Evolutionary conservation across 2,329 filamentous ascomycete species (phyloP).

Genomic region (Colletotrichum tanaceti): DNA sequence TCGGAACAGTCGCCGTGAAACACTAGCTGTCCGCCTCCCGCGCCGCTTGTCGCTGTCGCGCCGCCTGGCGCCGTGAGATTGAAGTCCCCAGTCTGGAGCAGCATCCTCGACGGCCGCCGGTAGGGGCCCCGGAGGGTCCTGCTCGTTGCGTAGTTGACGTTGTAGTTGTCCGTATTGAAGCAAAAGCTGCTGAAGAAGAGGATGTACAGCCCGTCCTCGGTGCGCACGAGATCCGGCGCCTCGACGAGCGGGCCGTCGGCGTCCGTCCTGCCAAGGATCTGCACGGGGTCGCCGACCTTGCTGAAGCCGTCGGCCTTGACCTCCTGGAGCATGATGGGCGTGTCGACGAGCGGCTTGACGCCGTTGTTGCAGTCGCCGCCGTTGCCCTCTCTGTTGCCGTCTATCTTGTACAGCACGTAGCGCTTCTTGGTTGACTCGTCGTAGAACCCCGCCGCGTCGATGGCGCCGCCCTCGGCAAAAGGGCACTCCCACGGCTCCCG

Average conservation of each 20-base stretch:
- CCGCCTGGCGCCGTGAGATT: slow-evolving; percentile 56
- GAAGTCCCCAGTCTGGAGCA: slow-evolving; percentile 53
- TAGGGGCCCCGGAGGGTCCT: slow-evolving; percentile 53
- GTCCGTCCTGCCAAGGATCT: slow-evolving; percentile 58
- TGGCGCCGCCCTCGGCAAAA: slow-evolving; percentile 66
- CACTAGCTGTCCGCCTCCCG: slow-evolving; percentile 46
- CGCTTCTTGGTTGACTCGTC: slow-evolving; percentile 63
- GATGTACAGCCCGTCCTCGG: slow-evolving; percentile 62
- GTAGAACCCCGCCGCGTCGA: slow-evolving; percentile 70
- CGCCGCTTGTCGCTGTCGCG: slow-evolving; percentile 50
- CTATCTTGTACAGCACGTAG: slow-evolving; percentile 74
- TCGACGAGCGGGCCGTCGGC: slow-evolving; percentile 69
- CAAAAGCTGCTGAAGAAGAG: slow-evolving; percentile 73
- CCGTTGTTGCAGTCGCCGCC: slow-evolving; percentile 60
- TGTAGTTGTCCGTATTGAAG: slow-evolving; percentile 65
- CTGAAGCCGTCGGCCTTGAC: slow-evolving; percentile 64
- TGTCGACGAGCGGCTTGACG: slow-evolving; percentile 55
- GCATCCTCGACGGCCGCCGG: slow-evolving; percentile 46
- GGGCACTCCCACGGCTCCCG: slow-evolving; percentile 64
- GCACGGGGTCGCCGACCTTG: slow-evolving; percentile 60
- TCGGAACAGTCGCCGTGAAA: slow-evolving; percentile 54
- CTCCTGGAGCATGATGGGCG: slow-evolving; percentile 68
- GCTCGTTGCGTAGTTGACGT: slow-evolving; percentile 69
- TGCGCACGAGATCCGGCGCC: slow-evolving; percentile 66
- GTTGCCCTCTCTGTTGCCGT: slow-evolving; percentile 67